Percentiles rank a stretch among this genome's conserved stretches.
Conservation (phyloP, 2,329 filamentous ascomycete species). For the Monilinia fructigena region DNA sequence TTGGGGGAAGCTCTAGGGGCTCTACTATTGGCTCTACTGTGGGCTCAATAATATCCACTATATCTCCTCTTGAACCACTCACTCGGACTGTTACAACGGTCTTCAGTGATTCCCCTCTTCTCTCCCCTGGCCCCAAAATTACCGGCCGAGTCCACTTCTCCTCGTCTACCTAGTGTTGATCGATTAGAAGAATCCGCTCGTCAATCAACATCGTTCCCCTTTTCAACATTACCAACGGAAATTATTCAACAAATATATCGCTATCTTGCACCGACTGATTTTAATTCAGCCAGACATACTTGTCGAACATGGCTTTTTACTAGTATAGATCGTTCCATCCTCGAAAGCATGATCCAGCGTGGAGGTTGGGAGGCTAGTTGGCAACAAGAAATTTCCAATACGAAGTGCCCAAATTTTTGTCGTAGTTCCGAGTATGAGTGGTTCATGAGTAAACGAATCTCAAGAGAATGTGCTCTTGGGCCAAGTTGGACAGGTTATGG, state of each 20-base stretch:
- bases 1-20: background rate
- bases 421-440: constrained; percentile 34
- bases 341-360: constrained; percentile 53
- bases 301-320: constrained; percentile 60
- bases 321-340: constrained; percentile 52
- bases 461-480: constrained; percentile 44
- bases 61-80: constrained; percentile 15
- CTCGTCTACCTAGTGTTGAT: constrained; percentile 20
- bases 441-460: constrained; percentile 46
- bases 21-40: background rate
- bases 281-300: constrained; percentile 59
- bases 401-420: constrained; percentile 22
- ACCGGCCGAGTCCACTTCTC: constrained; percentile 11
- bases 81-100: constrained; percentile 22
- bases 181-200: constrained; percentile 27
- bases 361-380: constrained; percentile 54
- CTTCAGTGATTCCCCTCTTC: constrained; percentile 25
- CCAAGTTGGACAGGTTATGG: constrained; percentile 38
- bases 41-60: background rate
- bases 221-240: constrained; percentile 39
- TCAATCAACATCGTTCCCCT: constrained; percentile 24
- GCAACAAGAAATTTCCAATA: constrained; percentile 23
- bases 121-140: constrained; percentile 27
- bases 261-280: constrained; percentile 44
- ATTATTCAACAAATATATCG: constrained; percentile 43